Conservation (phyloP, 805 yeast genomes). For the Ogataea angusta region DNA sequence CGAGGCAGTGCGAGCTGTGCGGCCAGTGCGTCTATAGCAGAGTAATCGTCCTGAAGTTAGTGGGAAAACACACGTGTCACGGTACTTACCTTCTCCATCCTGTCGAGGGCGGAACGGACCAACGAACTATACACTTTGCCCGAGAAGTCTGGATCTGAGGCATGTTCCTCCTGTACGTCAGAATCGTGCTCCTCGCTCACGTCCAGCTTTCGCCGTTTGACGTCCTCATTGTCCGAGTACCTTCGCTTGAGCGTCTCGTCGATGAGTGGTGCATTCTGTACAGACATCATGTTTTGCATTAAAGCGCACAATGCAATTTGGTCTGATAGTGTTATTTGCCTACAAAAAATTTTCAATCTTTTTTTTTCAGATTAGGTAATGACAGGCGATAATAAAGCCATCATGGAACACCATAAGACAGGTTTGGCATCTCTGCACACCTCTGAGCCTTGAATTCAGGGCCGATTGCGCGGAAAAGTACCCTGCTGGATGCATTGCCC, state of each 20-base stretch:
- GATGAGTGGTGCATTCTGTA: constrained; percentile 16
- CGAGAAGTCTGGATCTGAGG: constrained; percentile 18
- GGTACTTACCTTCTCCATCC: constrained; percentile 54
- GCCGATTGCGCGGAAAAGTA: no score
- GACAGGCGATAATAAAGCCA: neutral
- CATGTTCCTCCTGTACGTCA: neutral
- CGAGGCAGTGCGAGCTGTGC: constrained; percentile 54
- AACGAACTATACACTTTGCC: constrained; percentile 33
- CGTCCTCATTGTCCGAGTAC: constrained; percentile 6
- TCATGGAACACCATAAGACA: no score
- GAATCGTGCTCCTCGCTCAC: neutral
- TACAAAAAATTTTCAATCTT: constrained; percentile 9
- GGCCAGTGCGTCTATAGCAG: constrained; percentile 57
- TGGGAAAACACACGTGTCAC: constrained; percentile 23
- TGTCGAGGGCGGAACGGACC: constrained; percentile 65
- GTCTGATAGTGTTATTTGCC: constrained; percentile 7
- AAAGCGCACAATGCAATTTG: constrained; percentile 13
- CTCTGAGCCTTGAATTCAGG: no score
- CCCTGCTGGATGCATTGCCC: no score
- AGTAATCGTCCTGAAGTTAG: constrained; percentile 40
- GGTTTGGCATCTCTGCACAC: no score
- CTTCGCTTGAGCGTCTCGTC: constrained; percentile 8
- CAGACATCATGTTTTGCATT: constrained; percentile 21
- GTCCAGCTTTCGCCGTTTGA: constrained; percentile 5
- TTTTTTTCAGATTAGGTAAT: constrained; percentile 6